Conservation (phyloP, 495 filamentous ascomycete species). For the Penicillium ochrochloron region DNA sequence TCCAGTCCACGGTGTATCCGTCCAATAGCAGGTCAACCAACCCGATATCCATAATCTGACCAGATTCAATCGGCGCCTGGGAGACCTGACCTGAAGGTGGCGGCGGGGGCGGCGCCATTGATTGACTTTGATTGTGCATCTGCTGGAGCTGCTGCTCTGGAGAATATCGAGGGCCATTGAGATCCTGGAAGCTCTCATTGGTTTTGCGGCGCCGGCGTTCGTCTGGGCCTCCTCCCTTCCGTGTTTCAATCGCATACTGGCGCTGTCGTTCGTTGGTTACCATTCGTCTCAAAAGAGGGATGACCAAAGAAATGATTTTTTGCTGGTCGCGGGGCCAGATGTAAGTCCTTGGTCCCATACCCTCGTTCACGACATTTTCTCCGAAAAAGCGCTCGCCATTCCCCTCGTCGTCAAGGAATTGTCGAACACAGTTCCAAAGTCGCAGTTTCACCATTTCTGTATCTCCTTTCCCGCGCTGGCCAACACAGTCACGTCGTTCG, state of each 20-base stretch:
- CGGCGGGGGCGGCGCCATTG: conserved; percentile 34
- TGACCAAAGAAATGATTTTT: conserved; percentile 60
- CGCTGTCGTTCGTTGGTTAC: conserved; percentile 68
- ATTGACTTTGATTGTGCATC: conserved; percentile 37
- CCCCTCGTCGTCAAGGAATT: conserved; percentile 60
- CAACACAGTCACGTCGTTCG: conserved; percentile 63
- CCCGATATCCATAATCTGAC: conserved; percentile 32
- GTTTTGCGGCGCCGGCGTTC: conserved; percentile 50
- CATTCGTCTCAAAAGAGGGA: conserved; percentile 63
- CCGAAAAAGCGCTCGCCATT: conserved; percentile 62
- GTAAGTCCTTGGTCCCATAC: conserved; percentile 47
- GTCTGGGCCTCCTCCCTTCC: conserved; percentile 52
- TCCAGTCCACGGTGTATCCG: conserved; percentile 48
- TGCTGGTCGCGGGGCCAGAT: conserved; percentile 62
- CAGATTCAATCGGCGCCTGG: conserved; percentile 25
- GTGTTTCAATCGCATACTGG: conserved; percentile 62
- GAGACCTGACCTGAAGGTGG: conserved; percentile 24
- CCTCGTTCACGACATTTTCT: conserved; percentile 49
- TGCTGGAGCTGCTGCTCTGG: conserved; percentile 41
- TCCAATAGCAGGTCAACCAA: conserved; percentile 45
- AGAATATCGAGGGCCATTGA: conserved; percentile 34
- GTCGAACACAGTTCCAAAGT: conserved; percentile 63
- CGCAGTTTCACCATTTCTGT: conserved; percentile 64
- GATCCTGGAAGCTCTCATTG: conserved; percentile 42
- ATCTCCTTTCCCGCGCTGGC: conserved; percentile 61